These are phyloP conservation scores for Solanum chiquidenum DNA, from an alignment of 257 asterid species.

Conservation along the genomic window DNA sequence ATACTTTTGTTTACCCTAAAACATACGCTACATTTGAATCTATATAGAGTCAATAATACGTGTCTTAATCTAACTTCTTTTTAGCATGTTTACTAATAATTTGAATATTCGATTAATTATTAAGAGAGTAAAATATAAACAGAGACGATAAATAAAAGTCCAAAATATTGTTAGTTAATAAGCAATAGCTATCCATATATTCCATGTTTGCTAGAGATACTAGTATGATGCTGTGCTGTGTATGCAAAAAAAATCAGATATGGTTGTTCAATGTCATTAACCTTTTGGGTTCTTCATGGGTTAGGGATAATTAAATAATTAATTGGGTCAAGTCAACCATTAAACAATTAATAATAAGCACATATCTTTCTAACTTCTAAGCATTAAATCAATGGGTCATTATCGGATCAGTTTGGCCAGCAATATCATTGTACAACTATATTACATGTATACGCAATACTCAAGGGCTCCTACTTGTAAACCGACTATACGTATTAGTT, in stretches of 20 bases:
- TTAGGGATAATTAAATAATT: not conserved
- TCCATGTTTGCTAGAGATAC: not conserved
- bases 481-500: too few relatives aligned
- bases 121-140: too few relatives aligned
- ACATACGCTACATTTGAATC: too few relatives aligned
- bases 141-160: not conserved
- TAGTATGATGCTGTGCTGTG: not conserved
- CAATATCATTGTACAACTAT: not conserved
- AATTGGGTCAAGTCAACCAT: not conserved
- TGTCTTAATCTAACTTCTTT: not conserved
- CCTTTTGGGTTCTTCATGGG: slow-evolving; percentile 15
- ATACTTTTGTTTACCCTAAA: not conserved
- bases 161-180: not conserved
- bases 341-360: not conserved
- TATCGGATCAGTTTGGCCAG: not conserved
- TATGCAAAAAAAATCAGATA: not conserved
- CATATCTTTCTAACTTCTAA: not conserved
- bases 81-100: not conserved
- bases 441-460: not conserved
- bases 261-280: slow-evolving; percentile 9
- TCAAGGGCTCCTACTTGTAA: not conserved
- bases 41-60: too few relatives aligned
- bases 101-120: not conserved
- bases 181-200: not conserved
- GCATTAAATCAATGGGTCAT: not conserved